A percentile compares a stretch with the other conserved stretches of the same genome.
These are phyloP conservation scores for Trichoderma atrobrunneum DNA, from an alignment of 2,329 filamentous ascomycete genomes.

Conservation along the genomic window DNA sequence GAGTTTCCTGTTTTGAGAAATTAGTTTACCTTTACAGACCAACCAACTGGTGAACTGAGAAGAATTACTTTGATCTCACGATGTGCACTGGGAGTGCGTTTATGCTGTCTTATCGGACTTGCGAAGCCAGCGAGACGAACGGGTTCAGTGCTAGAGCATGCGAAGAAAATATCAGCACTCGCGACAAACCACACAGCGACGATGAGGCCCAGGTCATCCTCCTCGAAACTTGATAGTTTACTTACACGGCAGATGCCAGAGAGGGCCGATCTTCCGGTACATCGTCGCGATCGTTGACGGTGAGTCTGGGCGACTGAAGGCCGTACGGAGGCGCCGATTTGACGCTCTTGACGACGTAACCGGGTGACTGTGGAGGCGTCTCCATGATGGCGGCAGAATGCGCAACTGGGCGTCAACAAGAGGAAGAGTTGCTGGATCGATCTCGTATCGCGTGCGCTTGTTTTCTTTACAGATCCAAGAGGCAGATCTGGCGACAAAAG, in stretches of 20 bases:
- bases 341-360: background rate
- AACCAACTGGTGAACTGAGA: background rate
- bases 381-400: constrained; percentile 24
- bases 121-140: constrained; percentile 40
- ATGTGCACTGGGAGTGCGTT: constrained; percentile 55
- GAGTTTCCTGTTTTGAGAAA: constrained; percentile 65
- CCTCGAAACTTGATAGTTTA: constrained; percentile 3
- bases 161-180: background rate
- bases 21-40: constrained; percentile 13
- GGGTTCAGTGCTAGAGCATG: constrained; percentile 42
- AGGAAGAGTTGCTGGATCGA: background rate
- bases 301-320: constrained; percentile 31
- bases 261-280: constrained; percentile 14
- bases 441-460: background rate
- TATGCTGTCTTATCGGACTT: constrained; percentile 58
- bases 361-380: constrained; percentile 20
- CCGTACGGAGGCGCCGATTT: constrained; percentile 18
- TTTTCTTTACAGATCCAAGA: background rate
- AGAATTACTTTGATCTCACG: constrained; percentile 53
- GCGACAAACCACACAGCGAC: background rate
- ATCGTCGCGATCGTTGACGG: constrained; percentile 29
- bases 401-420: background rate
- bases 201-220: too few species aligned
- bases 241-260: constrained; percentile 38
- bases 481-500: background rate